phyloP scores from a whole-genome alignment of 306 rosid species.

The Cicer bijugum region DNA sequence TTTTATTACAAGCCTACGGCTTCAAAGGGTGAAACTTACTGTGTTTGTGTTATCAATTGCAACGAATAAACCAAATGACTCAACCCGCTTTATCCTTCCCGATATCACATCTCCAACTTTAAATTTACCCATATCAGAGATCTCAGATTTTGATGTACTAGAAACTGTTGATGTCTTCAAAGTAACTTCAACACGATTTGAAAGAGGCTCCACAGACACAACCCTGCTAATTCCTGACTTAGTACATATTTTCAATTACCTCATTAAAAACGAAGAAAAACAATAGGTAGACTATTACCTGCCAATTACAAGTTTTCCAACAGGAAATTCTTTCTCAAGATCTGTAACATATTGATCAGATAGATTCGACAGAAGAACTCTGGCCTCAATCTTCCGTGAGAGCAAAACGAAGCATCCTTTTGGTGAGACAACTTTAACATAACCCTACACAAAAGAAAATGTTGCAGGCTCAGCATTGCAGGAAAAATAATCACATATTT shows the following conservation, averaged over 20 bases:
- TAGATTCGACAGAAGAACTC: slow-evolving; percentile 77
- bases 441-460: slow-evolving; percentile 63
- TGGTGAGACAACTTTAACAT: slow-evolving; percentile 73
- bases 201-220: slow-evolving; percentile 78
- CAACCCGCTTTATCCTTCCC: slow-evolving; percentile 84
- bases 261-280: slow-evolving; percentile 27
- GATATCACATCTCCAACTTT: slow-evolving; percentile 71
- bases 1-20: slow-evolving; percentile 31
- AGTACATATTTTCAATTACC: slow-evolving; percentile 41
- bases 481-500: background rate
- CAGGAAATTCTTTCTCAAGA: slow-evolving; percentile 75
- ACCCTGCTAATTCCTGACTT: slow-evolving; percentile 65
- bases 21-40: slow-evolving; percentile 53
- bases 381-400: slow-evolving; percentile 86
- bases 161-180: slow-evolving; percentile 59
- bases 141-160: slow-evolving; percentile 50
- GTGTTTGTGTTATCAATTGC: slow-evolving; percentile 65
- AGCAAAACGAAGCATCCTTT: slow-evolving; percentile 89
- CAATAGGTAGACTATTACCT: slow-evolving; percentile 52
- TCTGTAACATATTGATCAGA: slow-evolving; percentile 69
- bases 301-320: slow-evolving; percentile 85
- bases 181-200: slow-evolving; percentile 87
- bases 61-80: slow-evolving; percentile 86
- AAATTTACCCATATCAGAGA: slow-evolving; percentile 59
- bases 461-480: too few relatives aligned